A percentile compares a stretch with the other conserved stretches of the same genome.
Conservation (phyloP, 116 monocot species). For the Zostera marina region DNA sequence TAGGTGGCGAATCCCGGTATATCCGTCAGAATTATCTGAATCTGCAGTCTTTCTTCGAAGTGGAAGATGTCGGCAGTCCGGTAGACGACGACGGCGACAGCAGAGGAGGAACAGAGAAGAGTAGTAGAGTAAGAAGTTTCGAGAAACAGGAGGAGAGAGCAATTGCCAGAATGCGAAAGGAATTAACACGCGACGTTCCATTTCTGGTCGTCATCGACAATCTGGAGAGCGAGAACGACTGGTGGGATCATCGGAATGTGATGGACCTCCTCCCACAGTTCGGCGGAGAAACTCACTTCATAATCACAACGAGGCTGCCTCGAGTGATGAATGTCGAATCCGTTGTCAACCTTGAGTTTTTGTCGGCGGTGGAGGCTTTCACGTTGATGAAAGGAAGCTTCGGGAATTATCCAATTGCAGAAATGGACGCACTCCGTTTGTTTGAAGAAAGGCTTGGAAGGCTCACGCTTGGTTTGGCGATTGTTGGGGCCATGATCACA, state of each 20-base stretch:
- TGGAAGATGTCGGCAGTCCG: slow-evolving; percentile 10
- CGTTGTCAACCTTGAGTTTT: slow-evolving; percentile 70
- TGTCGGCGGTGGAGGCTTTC: slow-evolving; percentile 74
- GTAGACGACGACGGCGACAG: slow-evolving; percentile 3
- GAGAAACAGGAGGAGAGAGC: slow-evolving; percentile 35
- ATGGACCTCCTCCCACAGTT: slow-evolving; percentile 47
- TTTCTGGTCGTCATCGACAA: slow-evolving; percentile 69
- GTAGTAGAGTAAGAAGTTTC: slow-evolving; percentile 16
- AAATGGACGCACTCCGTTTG: slow-evolving; percentile 58
- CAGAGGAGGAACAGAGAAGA: slow-evolving; percentile 4
- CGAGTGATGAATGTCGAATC: slow-evolving; percentile 29
- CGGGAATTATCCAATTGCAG: slow-evolving; percentile 50
- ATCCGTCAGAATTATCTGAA: slow-evolving; percentile 52
- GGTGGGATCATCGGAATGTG: slow-evolving; percentile 56
- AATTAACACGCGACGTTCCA: slow-evolving; percentile 55
- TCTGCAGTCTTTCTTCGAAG: slow-evolving; percentile 24
- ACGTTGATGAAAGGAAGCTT: slow-evolving; percentile 74
- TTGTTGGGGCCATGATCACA: slow-evolving; percentile 61
- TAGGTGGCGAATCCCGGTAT: slow-evolving; percentile 46
- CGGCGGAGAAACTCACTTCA: slow-evolving; percentile 39
- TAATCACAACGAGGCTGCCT: slow-evolving; percentile 53
- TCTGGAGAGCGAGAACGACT: slow-evolving; percentile 55
- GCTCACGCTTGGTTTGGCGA: slow-evolving; percentile 61
- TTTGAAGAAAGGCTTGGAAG: slow-evolving; percentile 82
- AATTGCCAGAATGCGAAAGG: slow-evolving; percentile 39